A percentile compares a stretch with the other conserved stretches of the same genome.
Evolutionary conservation across 768 basidiomycete genomes (phyloP).

Genomic region (Lactarius hengduanensis): DNA sequence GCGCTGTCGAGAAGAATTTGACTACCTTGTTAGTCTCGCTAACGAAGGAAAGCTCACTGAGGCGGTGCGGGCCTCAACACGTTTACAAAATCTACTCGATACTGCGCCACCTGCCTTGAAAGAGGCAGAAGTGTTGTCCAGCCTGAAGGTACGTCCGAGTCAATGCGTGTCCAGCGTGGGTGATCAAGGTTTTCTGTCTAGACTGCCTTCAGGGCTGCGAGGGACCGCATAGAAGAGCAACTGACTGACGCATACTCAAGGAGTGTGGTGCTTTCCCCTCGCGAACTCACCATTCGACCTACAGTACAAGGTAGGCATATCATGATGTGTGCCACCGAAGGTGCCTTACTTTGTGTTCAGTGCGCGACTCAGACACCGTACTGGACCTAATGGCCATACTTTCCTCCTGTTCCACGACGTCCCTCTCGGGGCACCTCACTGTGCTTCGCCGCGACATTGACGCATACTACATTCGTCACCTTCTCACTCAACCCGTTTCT

Average conservation of each 20-base stretch:
- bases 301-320: conserved; percentile 49
- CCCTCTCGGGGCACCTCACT: conserved; percentile 55
- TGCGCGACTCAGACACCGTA: conserved; percentile 52
- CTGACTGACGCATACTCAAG: conserved; percentile 65
- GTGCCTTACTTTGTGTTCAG: conserved; percentile 37
- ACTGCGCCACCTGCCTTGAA: conserved; percentile 51
- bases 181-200: conserved; percentile 33
- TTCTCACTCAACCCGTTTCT: conserved; percentile 53
- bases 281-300: conserved; percentile 49
- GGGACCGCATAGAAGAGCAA: conserved; percentile 67
- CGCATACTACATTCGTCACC: conserved; percentile 54
- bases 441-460: conserved; percentile 66
- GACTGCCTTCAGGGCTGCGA: conserved; percentile 54
- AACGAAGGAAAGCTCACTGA: conserved; percentile 61
- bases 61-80: conserved; percentile 48
- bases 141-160: conserved; percentile 54
- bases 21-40: conserved; percentile 46
- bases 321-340: conserved; percentile 21
- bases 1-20: conserved; percentile 49
- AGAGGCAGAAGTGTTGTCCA: conserved; percentile 50
- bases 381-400: conserved; percentile 56
- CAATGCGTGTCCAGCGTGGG: conserved; percentile 9
- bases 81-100: conserved; percentile 46
- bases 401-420: conserved; percentile 53
- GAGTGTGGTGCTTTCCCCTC: conserved; percentile 51